phyloP scores from a whole-genome alignment of 306 rosid genomes.

The Potentilla sterilis region DNA sequence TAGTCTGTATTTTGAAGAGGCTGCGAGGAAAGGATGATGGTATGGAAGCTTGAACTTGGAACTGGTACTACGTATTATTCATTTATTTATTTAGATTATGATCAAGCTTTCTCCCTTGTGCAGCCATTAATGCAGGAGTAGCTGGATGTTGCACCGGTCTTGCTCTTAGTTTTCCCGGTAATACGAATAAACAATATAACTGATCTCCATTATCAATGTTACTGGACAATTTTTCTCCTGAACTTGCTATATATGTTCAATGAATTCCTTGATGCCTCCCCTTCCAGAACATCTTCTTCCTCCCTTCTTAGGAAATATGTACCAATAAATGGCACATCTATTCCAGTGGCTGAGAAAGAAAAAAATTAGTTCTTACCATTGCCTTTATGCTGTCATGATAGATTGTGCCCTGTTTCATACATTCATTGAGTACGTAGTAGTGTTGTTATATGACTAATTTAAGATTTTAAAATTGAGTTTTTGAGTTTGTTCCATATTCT shows the following conservation, averaged over 20 bases:
- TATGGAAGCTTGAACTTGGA: slow-evolving; percentile 27
- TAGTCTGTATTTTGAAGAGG: slow-evolving; percentile 84
- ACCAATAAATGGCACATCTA: too few species aligned
- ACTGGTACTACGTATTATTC: background rate
- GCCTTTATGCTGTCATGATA: too few species aligned
- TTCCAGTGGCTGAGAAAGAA: too few species aligned
- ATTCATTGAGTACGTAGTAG: too few species aligned
- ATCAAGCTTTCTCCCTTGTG: slow-evolving; percentile 28
- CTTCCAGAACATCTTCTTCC: too few species aligned
- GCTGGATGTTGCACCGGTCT: slow-evolving; percentile 99
- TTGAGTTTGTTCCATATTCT: background rate
- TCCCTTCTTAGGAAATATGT: too few species aligned
- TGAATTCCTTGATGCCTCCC: too few species aligned
- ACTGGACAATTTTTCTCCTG: background rate
- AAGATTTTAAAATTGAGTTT: background rate
- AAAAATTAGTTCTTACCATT: too few species aligned
- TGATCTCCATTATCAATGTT: background rate
- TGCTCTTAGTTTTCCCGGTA: slow-evolving; percentile 96
- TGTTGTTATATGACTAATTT: too few species aligned
- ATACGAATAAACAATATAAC: background rate
- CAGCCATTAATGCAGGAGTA: slow-evolving; percentile 92
- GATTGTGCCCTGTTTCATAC: too few species aligned
- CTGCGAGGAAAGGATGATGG: slow-evolving; percentile 98
- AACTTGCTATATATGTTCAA: too few species aligned
- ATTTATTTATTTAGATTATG: background rate